A percentile compares a stretch with the other conserved stretches of the same genome.
Evolutionary conservation across 768 basidiomycete genomes (phyloP).

Genomic region (Megacollybia marginata): DNA sequence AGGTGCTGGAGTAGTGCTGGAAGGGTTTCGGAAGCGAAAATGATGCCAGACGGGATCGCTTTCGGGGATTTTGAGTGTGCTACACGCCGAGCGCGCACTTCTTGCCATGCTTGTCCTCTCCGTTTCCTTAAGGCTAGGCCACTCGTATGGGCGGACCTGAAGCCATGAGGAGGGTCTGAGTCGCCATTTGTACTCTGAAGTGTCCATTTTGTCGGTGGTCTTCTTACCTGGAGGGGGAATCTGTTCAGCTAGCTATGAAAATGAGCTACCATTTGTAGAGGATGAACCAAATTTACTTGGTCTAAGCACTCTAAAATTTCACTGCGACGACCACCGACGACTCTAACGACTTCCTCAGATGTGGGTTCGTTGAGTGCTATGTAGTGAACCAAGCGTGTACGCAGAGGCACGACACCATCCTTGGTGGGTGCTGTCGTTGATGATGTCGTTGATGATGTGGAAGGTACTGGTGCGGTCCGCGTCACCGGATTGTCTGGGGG

Average conservation of each 20-base stretch:
- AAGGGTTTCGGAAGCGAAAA: conserved; percentile 27
- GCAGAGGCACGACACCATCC: conserved; percentile 16
- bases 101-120: conserved; percentile 45
- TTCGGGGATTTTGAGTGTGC: conserved; percentile 45
- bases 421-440: conserved; percentile 12
- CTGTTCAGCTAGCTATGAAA: conserved; percentile 44
- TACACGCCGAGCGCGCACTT: conserved; percentile 41
- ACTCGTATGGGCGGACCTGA: conserved; percentile 66
- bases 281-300: conserved; percentile 27
- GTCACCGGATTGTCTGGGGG: conserved; percentile 21
- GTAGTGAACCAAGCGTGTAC: conserved; percentile 44
- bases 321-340: conserved; percentile 35
- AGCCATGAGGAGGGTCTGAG: conserved; percentile 55
- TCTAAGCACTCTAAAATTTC: conserved; percentile 43
- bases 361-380: conserved; percentile 43
- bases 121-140: conserved; percentile 38
- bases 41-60: conserved; percentile 59
- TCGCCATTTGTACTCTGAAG: conserved; percentile 34
- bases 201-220: conserved; percentile 18
- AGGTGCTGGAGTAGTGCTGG: conserved; percentile 6
- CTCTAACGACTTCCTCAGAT: conserved; percentile 37
- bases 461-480: conserved; percentile 21
- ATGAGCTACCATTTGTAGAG: not conserved
- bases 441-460: conserved; percentile 19
- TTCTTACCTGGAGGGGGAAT: conserved; percentile 21